Percentiles rank a stretch among this genome's conserved stretches.
phyloP scores from a whole-genome alignment of 257 asterid genomes.

The Rhazya stricta region DNA sequence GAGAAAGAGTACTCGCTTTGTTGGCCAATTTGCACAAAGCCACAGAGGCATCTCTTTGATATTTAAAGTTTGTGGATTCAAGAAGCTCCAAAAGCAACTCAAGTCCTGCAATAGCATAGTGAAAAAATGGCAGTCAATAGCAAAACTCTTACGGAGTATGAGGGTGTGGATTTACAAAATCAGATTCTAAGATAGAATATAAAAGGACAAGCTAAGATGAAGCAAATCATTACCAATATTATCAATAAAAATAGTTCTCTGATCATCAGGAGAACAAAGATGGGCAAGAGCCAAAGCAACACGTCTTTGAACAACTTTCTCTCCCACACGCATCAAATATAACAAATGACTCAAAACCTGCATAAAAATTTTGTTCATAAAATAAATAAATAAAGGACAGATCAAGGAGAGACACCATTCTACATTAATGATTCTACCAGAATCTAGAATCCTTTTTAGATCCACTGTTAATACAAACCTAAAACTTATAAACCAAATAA shows the following conservation, averaged over 20 bases:
- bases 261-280: slow-evolving; percentile 90
- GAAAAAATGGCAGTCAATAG: not conserved
- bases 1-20: slow-evolving; percentile 77
- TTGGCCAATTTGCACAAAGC: slow-evolving; percentile 78
- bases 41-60: slow-evolving; percentile 71
- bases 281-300: slow-evolving; percentile 93
- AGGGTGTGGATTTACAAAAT: not conserved
- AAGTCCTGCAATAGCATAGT: slow-evolving; percentile 49
- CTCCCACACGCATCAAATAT: slow-evolving; percentile 84
- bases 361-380: slow-evolving; percentile 13
- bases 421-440: not conserved
- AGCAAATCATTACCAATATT: slow-evolving; percentile 50
- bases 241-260: slow-evolving; percentile 69
- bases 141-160: not conserved
- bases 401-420: not conserved
- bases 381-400: not conserved
- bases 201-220: slow-evolving; percentile 2
- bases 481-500: not conserved
- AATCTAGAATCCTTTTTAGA: too few species aligned
- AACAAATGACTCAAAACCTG: slow-evolving; percentile 87
- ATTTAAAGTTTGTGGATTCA: slow-evolving; percentile 52
- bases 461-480: too few species aligned
- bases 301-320: slow-evolving; percentile 65
- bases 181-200: not conserved
- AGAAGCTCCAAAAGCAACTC: slow-evolving; percentile 80